A percentile compares a stretch with the other conserved stretches of the same genome.
Evolutionary conservation across 352 stramenopile species (phyloP).

Genomic region (Saprolegnia parasitica): DNA sequence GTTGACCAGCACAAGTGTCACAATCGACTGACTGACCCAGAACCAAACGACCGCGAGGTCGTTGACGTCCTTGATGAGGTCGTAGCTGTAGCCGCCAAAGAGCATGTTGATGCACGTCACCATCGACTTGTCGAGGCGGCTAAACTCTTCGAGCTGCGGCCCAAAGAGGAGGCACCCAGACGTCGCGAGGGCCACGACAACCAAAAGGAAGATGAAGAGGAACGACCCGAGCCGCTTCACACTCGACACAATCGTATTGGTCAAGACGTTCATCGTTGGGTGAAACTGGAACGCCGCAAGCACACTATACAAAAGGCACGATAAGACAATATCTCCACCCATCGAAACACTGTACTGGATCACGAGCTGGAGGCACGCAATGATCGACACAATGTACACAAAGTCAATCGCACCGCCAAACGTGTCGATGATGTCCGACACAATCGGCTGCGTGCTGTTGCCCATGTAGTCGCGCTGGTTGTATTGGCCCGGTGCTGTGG

Average conservation of each 20-base stretch:
- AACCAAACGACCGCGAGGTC: conserved; percentile 57
- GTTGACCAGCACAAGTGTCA: conserved; percentile 60
- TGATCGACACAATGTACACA: conserved; percentile 17
- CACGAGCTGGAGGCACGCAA: conserved; percentile 9
- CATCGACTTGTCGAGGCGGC: conserved; percentile 39
- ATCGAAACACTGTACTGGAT: conserved; percentile 4
- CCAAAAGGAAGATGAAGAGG: conserved; percentile 53
- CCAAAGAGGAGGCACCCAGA: conserved; percentile 53
- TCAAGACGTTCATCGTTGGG: conserved; percentile 51
- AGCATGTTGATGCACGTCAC: conserved; percentile 67
- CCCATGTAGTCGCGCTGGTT: neutral
- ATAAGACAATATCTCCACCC: neutral
- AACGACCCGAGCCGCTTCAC: conserved; percentile 50
- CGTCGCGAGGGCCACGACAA: conserved; percentile 50
- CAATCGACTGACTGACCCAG: conserved; percentile 56
- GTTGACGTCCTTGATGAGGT: conserved; percentile 43
- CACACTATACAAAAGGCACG: neutral
- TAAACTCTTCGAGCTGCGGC: conserved; percentile 46
- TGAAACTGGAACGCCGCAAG: conserved; percentile 44
- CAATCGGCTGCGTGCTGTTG: neutral
- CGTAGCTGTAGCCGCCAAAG: conserved; percentile 59
- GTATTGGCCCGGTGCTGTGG: too few species aligned
- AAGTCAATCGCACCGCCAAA: conserved; percentile 7
- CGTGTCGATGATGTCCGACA: conserved; percentile 7
- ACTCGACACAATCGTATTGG: conserved; percentile 45